Evolutionary conservation across 805 yeast genomes (phyloP).

Genomic region (Metschnikowia koreensis): DNA sequence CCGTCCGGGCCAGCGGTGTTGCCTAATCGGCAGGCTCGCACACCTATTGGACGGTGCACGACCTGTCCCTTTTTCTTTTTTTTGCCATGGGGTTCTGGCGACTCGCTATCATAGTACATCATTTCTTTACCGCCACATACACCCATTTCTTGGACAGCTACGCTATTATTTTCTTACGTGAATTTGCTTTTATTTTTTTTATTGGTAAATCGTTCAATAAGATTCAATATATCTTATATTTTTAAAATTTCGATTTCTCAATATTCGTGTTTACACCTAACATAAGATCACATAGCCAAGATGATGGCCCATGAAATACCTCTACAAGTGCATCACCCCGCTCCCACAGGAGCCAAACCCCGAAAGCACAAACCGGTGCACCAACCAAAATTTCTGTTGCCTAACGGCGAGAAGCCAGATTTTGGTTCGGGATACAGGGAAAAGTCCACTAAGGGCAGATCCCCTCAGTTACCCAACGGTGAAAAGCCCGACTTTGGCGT

Average conservation of each 20-base stretch:
- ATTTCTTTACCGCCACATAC: background rate
- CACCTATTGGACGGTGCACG: conserved; percentile 2
- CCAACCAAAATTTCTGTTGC: conserved; percentile 21
- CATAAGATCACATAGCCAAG: conserved; percentile 5
- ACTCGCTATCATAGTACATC: background rate
- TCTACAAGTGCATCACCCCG: conserved; percentile 22
- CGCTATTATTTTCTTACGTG: background rate
- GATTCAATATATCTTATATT: background rate
- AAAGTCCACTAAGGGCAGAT: conserved; percentile 9
- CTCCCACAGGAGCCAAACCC: conserved; percentile 14
- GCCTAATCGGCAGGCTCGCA: background rate
- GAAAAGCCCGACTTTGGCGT: conserved; percentile 21
- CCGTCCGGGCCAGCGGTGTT: background rate
- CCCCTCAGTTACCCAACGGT: conserved; percentile 26
- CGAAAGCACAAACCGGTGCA: conserved; percentile 17
- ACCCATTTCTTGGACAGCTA: background rate
- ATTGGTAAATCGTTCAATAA: background rate
- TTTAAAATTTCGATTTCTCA: background rate
- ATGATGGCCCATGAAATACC: conserved; percentile 35
- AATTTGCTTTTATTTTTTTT: background rate
- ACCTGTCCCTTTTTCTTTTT: conserved; percentile 3
- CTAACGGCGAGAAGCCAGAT: conserved; percentile 32
- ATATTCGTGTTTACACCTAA: background rate
- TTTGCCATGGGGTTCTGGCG: background rate
- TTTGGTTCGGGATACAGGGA: conserved; percentile 19